Conservation (phyloP, 2,329 filamentous ascomycete genomes). For the Podosphaera fusca region DNA sequence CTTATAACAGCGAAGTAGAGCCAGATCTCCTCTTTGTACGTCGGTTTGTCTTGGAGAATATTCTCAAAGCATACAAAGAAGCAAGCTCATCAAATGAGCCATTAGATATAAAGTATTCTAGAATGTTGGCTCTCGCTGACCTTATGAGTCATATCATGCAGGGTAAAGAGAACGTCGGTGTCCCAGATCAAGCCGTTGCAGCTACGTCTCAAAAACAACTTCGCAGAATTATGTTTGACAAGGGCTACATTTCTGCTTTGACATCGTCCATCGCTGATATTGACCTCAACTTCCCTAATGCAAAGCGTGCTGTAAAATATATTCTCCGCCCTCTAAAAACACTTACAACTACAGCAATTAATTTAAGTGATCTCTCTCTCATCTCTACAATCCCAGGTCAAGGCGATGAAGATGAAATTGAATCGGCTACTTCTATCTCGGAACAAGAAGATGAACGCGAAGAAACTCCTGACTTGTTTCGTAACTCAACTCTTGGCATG, state of each 20-base stretch:
- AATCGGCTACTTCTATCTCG: conserved; percentile 69
- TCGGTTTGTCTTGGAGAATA: conserved; percentile 83
- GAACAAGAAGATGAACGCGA: conserved; percentile 70
- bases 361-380: conserved; percentile 48
- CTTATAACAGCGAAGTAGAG: conserved; percentile 50
- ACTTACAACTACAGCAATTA: conserved; percentile 67
- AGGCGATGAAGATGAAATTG: conserved; percentile 67
- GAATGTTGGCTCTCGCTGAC: conserved; percentile 69
- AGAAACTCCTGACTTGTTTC: conserved; percentile 90
- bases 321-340: conserved; percentile 76
- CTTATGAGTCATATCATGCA: conserved; percentile 84
- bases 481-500: conserved; percentile 88
- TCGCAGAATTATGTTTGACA: conserved; percentile 92
- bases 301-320: conserved; percentile 88
- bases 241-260: conserved; percentile 73
- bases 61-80: conserved; percentile 78
- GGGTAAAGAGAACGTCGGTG: conserved; percentile 43
- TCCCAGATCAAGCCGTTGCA: conserved; percentile 17
- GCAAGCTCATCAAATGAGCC: conserved; percentile 57
- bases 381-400: conserved; percentile 42
- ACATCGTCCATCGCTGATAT: conserved; percentile 87
- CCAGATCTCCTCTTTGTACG: conserved; percentile 75
- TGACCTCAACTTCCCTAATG: conserved; percentile 79
- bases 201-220: conserved; percentile 55
- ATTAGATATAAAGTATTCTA: conserved; percentile 66